A percentile compares a stretch with the other conserved stretches of the same genome.
phyloP scores from a whole-genome alignment of 352 stramenopile species.

The Phytopythium sindhum region DNA sequence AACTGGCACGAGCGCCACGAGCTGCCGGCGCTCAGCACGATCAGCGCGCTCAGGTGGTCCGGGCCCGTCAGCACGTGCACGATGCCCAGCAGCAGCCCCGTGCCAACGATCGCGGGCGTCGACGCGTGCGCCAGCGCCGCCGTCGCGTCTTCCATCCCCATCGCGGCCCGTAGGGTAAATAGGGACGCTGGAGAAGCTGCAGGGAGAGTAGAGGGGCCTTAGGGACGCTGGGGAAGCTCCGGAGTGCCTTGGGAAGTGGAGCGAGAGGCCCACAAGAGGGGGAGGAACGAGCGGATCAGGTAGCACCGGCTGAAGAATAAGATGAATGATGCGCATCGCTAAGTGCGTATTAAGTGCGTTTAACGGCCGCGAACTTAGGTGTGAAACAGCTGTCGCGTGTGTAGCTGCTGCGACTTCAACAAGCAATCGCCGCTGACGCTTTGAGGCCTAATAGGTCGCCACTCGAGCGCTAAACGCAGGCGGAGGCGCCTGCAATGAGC shows the following conservation, averaged over 20 bases:
- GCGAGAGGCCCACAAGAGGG: too few species aligned
- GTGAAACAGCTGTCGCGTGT: background rate
- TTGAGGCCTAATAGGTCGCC: background rate
- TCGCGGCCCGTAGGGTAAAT: slow-evolving; percentile 4
- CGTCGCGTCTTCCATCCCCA: slow-evolving; percentile 19
- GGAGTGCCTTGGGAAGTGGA: background rate
- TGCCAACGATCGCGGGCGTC: slow-evolving; percentile 29
- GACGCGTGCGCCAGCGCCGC: slow-evolving; percentile 37
- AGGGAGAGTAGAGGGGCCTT: background rate
- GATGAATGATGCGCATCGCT: background rate
- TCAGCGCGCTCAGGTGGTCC: slow-evolving; percentile 85
- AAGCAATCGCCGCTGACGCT: slow-evolving; percentile 1
- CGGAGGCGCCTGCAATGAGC: background rate
- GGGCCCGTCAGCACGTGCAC: slow-evolving; percentile 59
- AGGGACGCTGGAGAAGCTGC: background rate
- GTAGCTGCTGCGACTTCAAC: background rate
- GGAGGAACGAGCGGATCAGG: background rate
- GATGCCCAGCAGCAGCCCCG: slow-evolving; percentile 39
- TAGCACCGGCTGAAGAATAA: background rate
- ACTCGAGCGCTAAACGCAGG: background rate
- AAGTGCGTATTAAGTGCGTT: background rate
- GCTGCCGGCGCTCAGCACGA: slow-evolving; percentile 71
- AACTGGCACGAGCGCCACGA: slow-evolving; percentile 74
- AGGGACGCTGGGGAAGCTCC: background rate
- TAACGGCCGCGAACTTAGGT: background rate